Evolutionary conservation across 495 filamentous ascomycete genomes (phyloP), one percentile per base, ranked within the genome.

Genomic region (Aspergillus asperescens): DNA sequence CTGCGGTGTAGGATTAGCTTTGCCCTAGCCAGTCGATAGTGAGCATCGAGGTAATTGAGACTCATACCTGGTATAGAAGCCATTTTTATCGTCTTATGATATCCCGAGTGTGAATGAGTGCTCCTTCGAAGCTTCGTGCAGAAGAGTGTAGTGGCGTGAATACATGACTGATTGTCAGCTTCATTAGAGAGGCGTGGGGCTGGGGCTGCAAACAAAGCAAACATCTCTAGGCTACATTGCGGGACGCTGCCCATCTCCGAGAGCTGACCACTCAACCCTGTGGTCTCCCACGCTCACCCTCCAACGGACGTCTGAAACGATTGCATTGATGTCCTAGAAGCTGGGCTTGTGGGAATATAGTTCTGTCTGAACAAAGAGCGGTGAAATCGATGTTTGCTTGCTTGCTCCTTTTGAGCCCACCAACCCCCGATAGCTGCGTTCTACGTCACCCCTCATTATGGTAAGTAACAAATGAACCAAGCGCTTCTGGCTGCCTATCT

Each of bases 21-120:
- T 15, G 43, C 32, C 34, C 23, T 23, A 10, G 32, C 45, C 23
- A 37, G 18, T 20, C 2, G 2, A 19, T 25, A 48, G 15, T 24
- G 18, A 24, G 12, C 15, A 15, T 16, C 0, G 19, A 20, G 16
- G n/a, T 34, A 4, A 32, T 52, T 43, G 13, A 52, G 28, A 8
- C 7, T 67, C 71, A 69, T 72, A 83, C 83, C 75, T 64, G 81
- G 77, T 71, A 87, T 82, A 23, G 76, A 69, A 55, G 79, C 75
- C 83, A 87, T 87, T 44, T 62, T 64, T 46, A 51, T 57, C 48
- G 40, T 32, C 31, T 45, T 15, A 20, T 35, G 24, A 39, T 48
- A 19, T 49, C 18, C 19, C n/a, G n/a, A 34, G 28, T 25, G 19
- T 27, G 29, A 50, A 44, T 24, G 38, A 47, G 10, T 13, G 24